Base-by-base conservation (phyloP, 2,329 filamentous ascomycete species). In the Fonsecaea multimorphosa region DNA sequence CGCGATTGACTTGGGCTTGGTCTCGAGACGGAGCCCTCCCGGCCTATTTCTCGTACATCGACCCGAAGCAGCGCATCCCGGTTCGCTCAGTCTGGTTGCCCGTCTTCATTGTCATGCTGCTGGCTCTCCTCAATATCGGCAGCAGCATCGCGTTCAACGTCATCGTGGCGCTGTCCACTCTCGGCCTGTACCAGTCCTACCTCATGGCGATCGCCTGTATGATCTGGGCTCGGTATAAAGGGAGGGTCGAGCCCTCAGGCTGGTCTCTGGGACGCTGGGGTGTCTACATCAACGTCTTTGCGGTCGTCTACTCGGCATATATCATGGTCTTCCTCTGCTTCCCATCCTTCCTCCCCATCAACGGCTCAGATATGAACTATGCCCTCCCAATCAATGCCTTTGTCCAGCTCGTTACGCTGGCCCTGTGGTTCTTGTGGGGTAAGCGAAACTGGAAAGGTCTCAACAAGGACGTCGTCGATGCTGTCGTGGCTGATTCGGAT, bases 1-100 rank as follows among this genome's bases (percentile, higher is more conserved):
- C 81, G 2, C 79, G 82, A 2, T 70, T 84, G 3, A 79, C 80
- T 0, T 84, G 82, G 82, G 80, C 80, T 0, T 84, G 82, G 74
- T 79, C 81, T n/a, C 73, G 79, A 2, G 82, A 84, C 61, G 80
- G 80, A 3, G 82, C 79, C 3, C 70, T 83, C 0, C 81, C 81
- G 0, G 76, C 76, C 51, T 78, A 74, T 11, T 78, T 79, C 62
- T 72, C 75, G 49, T 63, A 75, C 71, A 72, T 80, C 52, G 74
- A 77, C 62, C 68, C 68, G 4, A 74, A 72, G 16, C 71, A 73
- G 46, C 73, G 73, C 44, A 77, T 79, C 31, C 80, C 80, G 0
- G 71, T 76, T 31, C 78, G 78, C 5, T 76, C 78, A 4, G 72
- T 82, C 32, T 72, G 74, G 63, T 68, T 82, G 8, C 75, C 76